A percentile compares a stretch with the other conserved stretches of the same genome.
Conservation (phyloP, 768 basidiomycete species). For the Sarcodon aspratus region DNA sequence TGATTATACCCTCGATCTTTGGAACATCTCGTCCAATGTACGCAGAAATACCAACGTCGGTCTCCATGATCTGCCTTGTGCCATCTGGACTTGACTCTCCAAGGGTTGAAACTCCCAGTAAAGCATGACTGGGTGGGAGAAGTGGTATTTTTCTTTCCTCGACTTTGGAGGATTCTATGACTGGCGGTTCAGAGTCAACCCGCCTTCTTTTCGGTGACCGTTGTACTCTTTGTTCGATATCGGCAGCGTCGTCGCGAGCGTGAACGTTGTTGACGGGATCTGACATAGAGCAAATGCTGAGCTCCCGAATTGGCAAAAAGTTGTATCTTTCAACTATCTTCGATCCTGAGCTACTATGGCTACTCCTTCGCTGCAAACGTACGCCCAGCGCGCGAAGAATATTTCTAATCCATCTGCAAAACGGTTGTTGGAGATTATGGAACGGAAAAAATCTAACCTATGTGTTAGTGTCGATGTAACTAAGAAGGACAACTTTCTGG, state of each 20-base stretch:
- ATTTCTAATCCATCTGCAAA: slow-evolving; percentile 71
- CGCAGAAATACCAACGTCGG: slow-evolving; percentile 84
- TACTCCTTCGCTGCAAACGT: slow-evolving; percentile 35
- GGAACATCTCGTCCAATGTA: slow-evolving; percentile 64
- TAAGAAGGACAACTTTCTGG: slow-evolving; percentile 61
- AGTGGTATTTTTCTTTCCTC: slow-evolving; percentile 5
- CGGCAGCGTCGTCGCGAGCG: background rate
- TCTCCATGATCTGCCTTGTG: slow-evolving; percentile 48
- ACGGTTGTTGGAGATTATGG: slow-evolving; percentile 70
- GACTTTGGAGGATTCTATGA: background rate
- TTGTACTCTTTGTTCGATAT: background rate
- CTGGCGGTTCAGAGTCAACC: background rate
- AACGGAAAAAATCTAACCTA: slow-evolving; percentile 81
- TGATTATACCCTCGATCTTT: slow-evolving; percentile 86
- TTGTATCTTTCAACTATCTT: too few species aligned
- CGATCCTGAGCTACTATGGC: slow-evolving; percentile 16
- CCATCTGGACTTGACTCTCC: slow-evolving; percentile 24
- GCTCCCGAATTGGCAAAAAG: too few species aligned
- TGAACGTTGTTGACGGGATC: background rate
- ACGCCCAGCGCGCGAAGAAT: slow-evolving; percentile 44
- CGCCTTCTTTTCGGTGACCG: background rate
- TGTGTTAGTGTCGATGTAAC: slow-evolving; percentile 96
- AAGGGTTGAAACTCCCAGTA: slow-evolving; percentile 32
- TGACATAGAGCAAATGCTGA: background rate
- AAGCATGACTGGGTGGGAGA: slow-evolving; percentile 64